A percentile compares a stretch with the other conserved stretches of the same genome.
Conservation (phyloP, 2,329 filamentous ascomycete species). For the Arthroderma uncinatum region DNA sequence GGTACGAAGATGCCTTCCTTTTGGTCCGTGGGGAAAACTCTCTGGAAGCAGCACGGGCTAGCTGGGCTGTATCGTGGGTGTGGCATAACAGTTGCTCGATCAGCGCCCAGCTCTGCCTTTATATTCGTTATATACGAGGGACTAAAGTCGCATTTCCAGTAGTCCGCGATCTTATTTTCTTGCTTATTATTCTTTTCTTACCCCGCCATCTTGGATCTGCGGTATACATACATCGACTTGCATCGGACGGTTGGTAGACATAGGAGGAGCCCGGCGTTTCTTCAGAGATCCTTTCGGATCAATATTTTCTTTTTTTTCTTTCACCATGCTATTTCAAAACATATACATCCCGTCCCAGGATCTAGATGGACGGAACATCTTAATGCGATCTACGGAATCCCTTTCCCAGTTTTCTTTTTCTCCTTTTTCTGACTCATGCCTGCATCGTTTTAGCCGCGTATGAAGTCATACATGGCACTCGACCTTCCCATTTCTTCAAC, state of each 20-base stretch:
- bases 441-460: too few relatives aligned
- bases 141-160: constrained; percentile 34
- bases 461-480: too few relatives aligned
- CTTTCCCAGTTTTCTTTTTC: background rate
- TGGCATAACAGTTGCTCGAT: constrained; percentile 78
- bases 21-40: constrained; percentile 53
- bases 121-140: constrained; percentile 95
- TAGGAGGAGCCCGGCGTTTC: background rate
- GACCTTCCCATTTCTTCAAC: too few relatives aligned
- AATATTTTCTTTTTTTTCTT: background rate
- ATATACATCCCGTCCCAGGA: background rate
- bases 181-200: background rate
- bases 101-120: constrained; percentile 91
- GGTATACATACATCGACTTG: background rate
- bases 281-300: background rate
- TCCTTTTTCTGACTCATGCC: background rate
- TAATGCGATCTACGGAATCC: background rate
- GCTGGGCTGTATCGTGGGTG: constrained; percentile 86
- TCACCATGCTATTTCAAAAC: background rate
- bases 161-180: constrained; percentile 48
- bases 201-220: background rate
- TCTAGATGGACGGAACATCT: background rate
- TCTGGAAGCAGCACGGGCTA: constrained; percentile 77
- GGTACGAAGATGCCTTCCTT: constrained; percentile 54
- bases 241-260: background rate